These are phyloP conservation scores for Talaromyces verruculosus DNA, from an alignment of 2,329 filamentous ascomycete species.

Conservation along the genomic window DNA sequence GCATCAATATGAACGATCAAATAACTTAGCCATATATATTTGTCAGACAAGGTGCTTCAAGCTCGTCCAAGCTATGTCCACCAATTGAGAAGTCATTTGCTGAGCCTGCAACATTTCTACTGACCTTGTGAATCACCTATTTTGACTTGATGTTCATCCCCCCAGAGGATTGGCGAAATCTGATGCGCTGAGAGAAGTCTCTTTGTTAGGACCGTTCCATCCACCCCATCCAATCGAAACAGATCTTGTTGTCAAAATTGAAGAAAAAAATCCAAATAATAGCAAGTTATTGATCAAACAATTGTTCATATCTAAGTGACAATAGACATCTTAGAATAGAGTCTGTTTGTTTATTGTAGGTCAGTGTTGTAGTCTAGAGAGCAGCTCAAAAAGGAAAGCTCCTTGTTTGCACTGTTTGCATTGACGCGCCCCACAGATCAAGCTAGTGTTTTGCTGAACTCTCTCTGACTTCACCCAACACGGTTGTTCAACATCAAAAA, in stretches of 20 bases:
- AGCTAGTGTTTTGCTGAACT: slow-evolving; percentile 6
- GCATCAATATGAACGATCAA: background rate
- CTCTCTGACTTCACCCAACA: background rate
- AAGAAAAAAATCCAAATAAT: background rate
- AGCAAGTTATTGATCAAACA: background rate
- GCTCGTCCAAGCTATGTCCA: background rate
- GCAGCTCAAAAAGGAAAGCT: background rate
- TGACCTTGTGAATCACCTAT: background rate
- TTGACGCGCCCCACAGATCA: background rate
- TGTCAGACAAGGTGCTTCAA: background rate
- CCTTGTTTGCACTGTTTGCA: slow-evolving; percentile 18
- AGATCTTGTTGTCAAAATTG: background rate
- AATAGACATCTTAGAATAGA: background rate
- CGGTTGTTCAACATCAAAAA: background rate
- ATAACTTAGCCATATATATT: background rate
- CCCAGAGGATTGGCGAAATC: background rate
- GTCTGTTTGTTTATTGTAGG: background rate
- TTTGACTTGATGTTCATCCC: background rate
- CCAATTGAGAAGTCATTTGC: background rate
- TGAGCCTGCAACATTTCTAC: background rate
- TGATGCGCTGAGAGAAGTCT: background rate
- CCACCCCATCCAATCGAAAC: background rate
- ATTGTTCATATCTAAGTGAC: too few relatives aligned
- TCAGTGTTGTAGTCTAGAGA: background rate
- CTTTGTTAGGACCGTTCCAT: background rate